A percentile compares a stretch with the other conserved stretches of the same genome.
Evolutionary conservation across 257 asterid species (phyloP).

Genomic region (Nicotiana noctiflora): DNA sequence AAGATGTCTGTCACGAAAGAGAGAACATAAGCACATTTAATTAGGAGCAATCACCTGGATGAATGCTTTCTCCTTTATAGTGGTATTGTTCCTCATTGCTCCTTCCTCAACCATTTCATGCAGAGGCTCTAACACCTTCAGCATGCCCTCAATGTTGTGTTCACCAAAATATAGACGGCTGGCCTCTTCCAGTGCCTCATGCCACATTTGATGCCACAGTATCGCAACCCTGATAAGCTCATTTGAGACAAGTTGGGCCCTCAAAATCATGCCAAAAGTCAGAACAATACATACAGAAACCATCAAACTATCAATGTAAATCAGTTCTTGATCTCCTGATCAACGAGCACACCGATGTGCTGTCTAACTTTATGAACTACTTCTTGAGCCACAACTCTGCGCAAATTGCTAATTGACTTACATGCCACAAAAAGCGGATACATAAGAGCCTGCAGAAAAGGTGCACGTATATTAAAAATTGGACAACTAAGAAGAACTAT

Average conservation of each 20-base stretch:
- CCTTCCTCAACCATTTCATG: conserved; percentile 97
- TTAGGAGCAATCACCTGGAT: conserved; percentile 61
- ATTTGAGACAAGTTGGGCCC: conserved; percentile 98
- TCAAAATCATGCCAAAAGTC: conserved; percentile 19
- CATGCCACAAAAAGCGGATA: conserved; percentile 99
- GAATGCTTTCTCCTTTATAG: conserved; percentile 81
- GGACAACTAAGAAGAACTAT: not conserved
- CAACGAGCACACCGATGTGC: conserved; percentile 93
- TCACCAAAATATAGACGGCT: conserved; percentile 98
- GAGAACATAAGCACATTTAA: not conserved
- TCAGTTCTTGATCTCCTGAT: conserved; percentile 55
- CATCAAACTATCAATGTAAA: conserved; percentile 18
- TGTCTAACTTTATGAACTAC: conserved; percentile 96
- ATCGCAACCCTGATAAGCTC: conserved; percentile 98
- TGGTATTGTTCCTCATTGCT: conserved; percentile 68
- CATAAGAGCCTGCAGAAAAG: conserved; percentile 88
- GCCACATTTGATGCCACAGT: conserved; percentile 99
- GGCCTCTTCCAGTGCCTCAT: conserved; percentile 97
- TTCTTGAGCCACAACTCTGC: conserved; percentile 96
- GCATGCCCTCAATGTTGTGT: conserved; percentile 95
- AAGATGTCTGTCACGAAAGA: not conserved
- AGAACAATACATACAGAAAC: not conserved
- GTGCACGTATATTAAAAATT: not conserved
- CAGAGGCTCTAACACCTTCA: conserved; percentile 87
- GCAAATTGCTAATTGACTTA: conserved; percentile 85